Evolutionary conservation across 805 yeast species (phyloP).

Genomic region (Yarrowia deformans): DNA sequence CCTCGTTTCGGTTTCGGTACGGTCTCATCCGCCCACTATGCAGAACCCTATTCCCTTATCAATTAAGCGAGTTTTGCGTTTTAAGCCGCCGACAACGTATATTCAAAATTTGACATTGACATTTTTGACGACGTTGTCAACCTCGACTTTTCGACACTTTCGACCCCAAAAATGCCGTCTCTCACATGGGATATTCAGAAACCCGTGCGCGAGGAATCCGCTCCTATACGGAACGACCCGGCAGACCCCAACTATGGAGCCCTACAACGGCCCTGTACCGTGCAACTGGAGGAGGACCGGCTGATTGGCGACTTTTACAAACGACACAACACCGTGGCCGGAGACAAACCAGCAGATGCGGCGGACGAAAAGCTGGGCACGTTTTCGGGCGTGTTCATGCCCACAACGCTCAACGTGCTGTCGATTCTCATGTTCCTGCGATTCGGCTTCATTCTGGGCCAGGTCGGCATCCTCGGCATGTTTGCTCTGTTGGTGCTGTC

Average conservation of each 20-base stretch:
- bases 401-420: conserved; percentile 89
- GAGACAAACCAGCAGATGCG: conserved; percentile 1
- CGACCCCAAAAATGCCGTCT: conserved; percentile 3
- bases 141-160: neutral
- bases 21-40: neutral
- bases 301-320: conserved; percentile 36
- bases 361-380: conserved; percentile 68
- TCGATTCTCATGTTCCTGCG: conserved; percentile 94
- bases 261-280: conserved; percentile 7
- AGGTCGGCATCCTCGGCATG: conserved; percentile 87
- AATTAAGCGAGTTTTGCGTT: conserved; percentile 13
- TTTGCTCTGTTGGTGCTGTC: conserved; percentile 70
- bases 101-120: too few relatives aligned
- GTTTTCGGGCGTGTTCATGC: conserved; percentile 88
- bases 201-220: conserved; percentile 10
- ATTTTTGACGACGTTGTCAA: too few relatives aligned
- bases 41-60: conserved; percentile 12
- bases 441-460: conserved; percentile 95
- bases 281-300: conserved; percentile 24
- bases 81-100: too few relatives aligned
- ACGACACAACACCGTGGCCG: conserved; percentile 29
- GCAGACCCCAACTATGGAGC: conserved; percentile 8
- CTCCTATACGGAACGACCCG: neutral
- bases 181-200: conserved; percentile 19
- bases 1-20: too few relatives aligned